These are phyloP conservation scores for Quercus rubra DNA, from an alignment of 306 rosid genomes.

Conservation along the genomic window DNA sequence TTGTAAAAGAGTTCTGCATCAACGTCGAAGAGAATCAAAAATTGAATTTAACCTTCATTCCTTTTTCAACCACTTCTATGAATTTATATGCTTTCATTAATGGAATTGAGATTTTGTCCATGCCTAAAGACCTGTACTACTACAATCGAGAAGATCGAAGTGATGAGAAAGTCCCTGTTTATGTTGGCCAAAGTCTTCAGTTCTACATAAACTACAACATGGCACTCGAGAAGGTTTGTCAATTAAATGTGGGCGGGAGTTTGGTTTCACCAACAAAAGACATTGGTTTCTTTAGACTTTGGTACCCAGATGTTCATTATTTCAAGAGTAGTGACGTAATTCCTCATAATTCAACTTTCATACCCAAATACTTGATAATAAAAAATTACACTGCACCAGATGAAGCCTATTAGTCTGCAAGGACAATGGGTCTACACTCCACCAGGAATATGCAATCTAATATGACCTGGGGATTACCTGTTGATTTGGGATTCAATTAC, in stretches of 20 bases:
- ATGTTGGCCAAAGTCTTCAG: too few relatives aligned
- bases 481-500: background rate
- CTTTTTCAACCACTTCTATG: too few relatives aligned
- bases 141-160: fast-evolving
- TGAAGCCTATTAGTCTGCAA: background rate
- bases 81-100: too few relatives aligned
- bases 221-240: background rate
- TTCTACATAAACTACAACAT: background rate
- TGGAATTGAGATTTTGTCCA: too few relatives aligned
- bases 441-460: background rate
- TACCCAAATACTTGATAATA: background rate
- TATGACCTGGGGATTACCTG: background rate
- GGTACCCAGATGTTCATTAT: background rate
- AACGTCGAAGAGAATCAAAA: too few relatives aligned
- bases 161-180: too few relatives aligned
- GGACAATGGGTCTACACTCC: background rate
- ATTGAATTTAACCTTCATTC: too few relatives aligned
- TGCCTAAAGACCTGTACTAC: too few relatives aligned
- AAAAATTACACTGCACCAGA: background rate
- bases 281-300: background rate
- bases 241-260: background rate
- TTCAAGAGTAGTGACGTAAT: fast-evolving
- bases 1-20: too few relatives aligned
- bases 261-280: fast-evolving
- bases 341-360: fast-evolving